These are phyloP conservation scores for Passiflora organensis DNA, from an alignment of 345 rosid species.

Conservation along the genomic window DNA sequence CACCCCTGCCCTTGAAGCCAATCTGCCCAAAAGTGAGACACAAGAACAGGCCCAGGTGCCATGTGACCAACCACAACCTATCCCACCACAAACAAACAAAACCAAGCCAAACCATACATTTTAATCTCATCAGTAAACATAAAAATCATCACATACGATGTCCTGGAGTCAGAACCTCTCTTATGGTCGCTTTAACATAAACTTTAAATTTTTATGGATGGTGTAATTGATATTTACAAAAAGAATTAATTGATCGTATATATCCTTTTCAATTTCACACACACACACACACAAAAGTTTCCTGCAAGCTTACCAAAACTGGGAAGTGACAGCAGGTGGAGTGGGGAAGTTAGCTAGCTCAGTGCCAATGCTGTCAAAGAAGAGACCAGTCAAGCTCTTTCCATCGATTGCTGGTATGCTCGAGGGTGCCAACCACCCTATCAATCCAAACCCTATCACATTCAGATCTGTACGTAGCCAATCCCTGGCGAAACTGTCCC, in stretches of 20 bases:
- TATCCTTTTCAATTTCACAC: no score
- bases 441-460: conserved; percentile 83
- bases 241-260: no score
- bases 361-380: conserved; percentile 86
- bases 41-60: conserved; percentile 84
- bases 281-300: no score
- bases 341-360: conserved; percentile 94
- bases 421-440: conserved; percentile 92
- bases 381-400: conserved; percentile 86
- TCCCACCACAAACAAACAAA: no score
- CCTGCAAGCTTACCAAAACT: conserved; percentile 11
- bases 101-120: no score
- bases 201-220: no score
- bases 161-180: no score
- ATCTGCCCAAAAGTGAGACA: conserved; percentile 93
- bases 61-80: conserved; percentile 82
- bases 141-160: no score
- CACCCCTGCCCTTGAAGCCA: conserved; percentile 94
- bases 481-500: conserved; percentile 63
- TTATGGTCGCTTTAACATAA: no score
- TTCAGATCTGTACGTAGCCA: conserved; percentile 74
- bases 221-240: no score
- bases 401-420: conserved; percentile 80
- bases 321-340: conserved; percentile 43
- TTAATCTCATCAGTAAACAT: no score